Conservation (phyloP, 192 early-diverging fungal species). For the Chytriomyces hyalinus region DNA sequence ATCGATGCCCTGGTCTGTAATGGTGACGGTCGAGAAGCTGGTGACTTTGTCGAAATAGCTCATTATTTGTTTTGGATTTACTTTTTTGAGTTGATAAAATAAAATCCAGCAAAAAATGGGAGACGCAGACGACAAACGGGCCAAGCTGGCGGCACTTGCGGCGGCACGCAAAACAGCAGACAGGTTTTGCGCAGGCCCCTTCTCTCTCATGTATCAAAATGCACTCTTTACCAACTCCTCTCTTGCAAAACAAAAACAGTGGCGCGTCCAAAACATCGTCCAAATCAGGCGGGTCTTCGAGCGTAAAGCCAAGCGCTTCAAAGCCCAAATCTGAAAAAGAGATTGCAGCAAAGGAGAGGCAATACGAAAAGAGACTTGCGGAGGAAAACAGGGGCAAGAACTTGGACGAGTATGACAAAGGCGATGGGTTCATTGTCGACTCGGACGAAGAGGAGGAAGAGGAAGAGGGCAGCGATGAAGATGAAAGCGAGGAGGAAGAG, state of each 20-base stretch:
- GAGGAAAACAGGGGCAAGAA: conserved; percentile 38
- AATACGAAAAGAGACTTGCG: conserved; percentile 18
- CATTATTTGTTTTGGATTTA: neutral
- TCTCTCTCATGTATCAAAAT: neutral
- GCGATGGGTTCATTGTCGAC: conserved; percentile 43
- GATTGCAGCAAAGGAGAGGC: conserved; percentile 21
- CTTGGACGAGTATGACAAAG: conserved; percentile 41
- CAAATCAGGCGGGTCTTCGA: neutral
- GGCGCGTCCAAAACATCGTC: neutral
- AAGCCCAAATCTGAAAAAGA: conserved; percentile 29
- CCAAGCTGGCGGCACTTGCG: conserved; percentile 45
- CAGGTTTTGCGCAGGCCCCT: neutral
- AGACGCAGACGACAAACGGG: conserved; percentile 22
- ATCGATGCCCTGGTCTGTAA: conserved; percentile 30
- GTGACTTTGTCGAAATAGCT: conserved; percentile 17
- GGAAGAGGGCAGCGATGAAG: conserved; percentile 26
- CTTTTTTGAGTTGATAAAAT: too few species aligned
- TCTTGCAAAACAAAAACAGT: neutral
- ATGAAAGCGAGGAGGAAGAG: conserved; percentile 22
- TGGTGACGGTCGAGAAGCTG: conserved; percentile 10
- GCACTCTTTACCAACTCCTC: neutral
- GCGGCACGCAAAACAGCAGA: conserved; percentile 37
- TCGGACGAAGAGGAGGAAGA: conserved; percentile 43
- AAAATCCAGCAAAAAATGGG: neutral
- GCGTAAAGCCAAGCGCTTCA: neutral